phyloP scores from a whole-genome alignment of 2,329 filamentous ascomycete genomes.

The Monosporascus sp. region DNA sequence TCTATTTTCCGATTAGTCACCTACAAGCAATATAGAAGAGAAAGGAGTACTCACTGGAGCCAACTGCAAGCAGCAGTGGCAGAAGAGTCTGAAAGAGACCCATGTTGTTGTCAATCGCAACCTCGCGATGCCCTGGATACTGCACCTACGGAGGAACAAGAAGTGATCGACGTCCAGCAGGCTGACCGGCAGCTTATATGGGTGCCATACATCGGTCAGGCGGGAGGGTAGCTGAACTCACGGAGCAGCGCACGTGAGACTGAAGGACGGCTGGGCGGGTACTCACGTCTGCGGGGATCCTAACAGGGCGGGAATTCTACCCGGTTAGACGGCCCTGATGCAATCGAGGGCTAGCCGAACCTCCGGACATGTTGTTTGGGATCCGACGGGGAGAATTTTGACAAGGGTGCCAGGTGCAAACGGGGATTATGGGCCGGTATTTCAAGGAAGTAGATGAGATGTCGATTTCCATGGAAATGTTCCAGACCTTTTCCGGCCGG shows the following conservation, averaged over 20 bases:
- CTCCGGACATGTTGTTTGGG: neutral
- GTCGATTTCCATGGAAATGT: too few relatives aligned
- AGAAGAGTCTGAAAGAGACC: slow-evolving; percentile 14
- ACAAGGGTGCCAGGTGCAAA: neutral
- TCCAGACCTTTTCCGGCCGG: too few relatives aligned
- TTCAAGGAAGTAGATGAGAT: neutral
- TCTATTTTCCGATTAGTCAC: slow-evolving; percentile 18
- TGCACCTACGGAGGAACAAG: neutral
- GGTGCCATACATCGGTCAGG: neutral
- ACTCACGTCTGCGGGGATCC: neutral
- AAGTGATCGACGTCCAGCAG: neutral
- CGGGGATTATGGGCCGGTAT: neutral
- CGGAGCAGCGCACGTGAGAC: neutral
- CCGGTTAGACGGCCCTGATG: neutral
- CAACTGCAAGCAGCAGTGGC: slow-evolving; percentile 19
- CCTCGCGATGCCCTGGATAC: neutral
- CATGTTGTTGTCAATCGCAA: slow-evolving; percentile 12
- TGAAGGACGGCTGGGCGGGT: neutral
- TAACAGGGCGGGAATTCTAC: neutral
- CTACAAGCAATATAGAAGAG: neutral
- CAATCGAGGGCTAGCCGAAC: neutral
- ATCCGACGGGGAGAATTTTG: neutral
- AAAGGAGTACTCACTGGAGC: slow-evolving; percentile 13
- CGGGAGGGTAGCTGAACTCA: neutral
- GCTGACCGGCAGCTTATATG: neutral